Conservation (phyloP, 257 asterid species). For the Solanum commersonii region DNA sequence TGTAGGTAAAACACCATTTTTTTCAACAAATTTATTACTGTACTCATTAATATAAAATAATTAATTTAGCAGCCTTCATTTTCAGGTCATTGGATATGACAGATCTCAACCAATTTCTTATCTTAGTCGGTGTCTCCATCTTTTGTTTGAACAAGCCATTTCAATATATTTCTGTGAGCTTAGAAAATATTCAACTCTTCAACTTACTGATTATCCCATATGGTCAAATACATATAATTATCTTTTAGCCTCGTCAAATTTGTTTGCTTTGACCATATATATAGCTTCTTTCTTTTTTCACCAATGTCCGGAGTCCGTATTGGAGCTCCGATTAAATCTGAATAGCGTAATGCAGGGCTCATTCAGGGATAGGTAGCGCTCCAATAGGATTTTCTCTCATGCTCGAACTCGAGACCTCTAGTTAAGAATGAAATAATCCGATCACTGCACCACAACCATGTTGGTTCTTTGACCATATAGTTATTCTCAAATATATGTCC, state of each 20-base stretch:
- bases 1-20: not conserved
- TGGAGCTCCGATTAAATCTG: accelerated
- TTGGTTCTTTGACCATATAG: not conserved
- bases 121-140: constrained; percentile 17
- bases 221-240: not conserved
- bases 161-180: not conserved
- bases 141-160: not conserved
- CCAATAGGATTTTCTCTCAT: accelerated
- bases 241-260: not conserved
- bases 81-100: constrained; percentile 12
- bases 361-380: too few species aligned
- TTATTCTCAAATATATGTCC: not conserved
- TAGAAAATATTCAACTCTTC: not conserved
- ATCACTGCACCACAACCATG: too few species aligned
- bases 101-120: constrained; percentile 13
- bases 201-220: not conserved
- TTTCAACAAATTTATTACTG: not conserved
- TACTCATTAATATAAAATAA: not conserved
- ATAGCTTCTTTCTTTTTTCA: too few species aligned
- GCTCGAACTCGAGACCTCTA: too few species aligned
- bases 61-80: not conserved
- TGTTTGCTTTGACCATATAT: not conserved
- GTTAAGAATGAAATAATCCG: too few species aligned
- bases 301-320: accelerated
- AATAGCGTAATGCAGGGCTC: too few species aligned